These are phyloP conservation scores for Aspergillus bridgeri DNA, from an alignment of 495 filamentous ascomycete species.

Conservation along the genomic window DNA sequence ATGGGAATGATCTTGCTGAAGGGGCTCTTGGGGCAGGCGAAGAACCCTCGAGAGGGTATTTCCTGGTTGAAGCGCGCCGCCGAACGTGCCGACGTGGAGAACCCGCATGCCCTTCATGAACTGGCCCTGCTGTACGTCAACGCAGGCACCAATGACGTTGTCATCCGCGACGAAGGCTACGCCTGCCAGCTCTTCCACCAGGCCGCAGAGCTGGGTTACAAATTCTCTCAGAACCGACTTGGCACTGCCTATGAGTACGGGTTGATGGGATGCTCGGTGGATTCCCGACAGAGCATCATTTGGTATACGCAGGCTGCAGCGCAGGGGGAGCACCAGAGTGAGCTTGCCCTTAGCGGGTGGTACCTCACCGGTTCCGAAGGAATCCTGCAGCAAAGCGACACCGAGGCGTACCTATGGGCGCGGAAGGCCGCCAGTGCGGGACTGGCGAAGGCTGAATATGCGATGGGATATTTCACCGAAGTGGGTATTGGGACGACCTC, in stretches of 20 bases:
- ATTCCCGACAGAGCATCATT: slow-evolving; percentile 76
- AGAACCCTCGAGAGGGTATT: slow-evolving; percentile 78
- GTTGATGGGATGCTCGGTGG: slow-evolving; percentile 72
- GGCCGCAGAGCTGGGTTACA: slow-evolving; percentile 89
- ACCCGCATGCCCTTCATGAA: slow-evolving; percentile 94
- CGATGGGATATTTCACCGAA: slow-evolving; percentile 97
- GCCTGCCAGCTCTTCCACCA: slow-evolving; percentile 76
- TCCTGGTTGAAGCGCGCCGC: slow-evolving; percentile 91
- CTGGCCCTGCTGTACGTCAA: slow-evolving; percentile 81
- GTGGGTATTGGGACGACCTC: slow-evolving; percentile 85
- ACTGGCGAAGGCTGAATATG: slow-evolving; percentile 89
- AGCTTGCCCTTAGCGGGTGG: slow-evolving; percentile 91
- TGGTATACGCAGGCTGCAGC: slow-evolving; percentile 92
- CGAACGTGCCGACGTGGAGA: slow-evolving; percentile 80
- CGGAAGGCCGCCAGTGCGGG: slow-evolving; percentile 84
- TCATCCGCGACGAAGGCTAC: slow-evolving; percentile 77
- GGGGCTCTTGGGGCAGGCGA: slow-evolving; percentile 86
- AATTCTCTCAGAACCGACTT: slow-evolving; percentile 88
- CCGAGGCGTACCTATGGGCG: slow-evolving; percentile 96
- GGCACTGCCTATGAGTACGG: slow-evolving; percentile 90
- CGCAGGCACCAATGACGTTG: slow-evolving; percentile 60
- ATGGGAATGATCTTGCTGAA: slow-evolving; percentile 94
- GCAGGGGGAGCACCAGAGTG: slow-evolving; percentile 92
- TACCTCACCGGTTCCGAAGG: slow-evolving; percentile 90
- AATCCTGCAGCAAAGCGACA: slow-evolving; percentile 86